Percentiles rank a stretch among this genome's conserved stretches.
Evolutionary conservation across 2,329 filamentous ascomycete genomes (phyloP).

Genomic region (Trichoderma sp.): DNA sequence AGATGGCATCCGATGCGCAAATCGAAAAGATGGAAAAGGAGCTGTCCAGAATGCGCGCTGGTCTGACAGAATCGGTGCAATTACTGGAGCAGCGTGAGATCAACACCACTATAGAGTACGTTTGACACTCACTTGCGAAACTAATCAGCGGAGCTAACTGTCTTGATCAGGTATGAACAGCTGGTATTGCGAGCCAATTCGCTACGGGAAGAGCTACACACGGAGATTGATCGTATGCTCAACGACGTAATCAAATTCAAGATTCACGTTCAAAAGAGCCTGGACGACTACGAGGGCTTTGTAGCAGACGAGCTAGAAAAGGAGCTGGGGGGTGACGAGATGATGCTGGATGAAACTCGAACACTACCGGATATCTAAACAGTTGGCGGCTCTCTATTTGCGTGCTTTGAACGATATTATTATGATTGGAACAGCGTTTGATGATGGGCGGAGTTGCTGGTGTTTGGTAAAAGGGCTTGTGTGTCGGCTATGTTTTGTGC

Average conservation of each 20-base stretch:
- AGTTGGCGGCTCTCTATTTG: neutral
- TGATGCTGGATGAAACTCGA: conserved; percentile 56
- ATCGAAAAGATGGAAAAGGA: conserved; percentile 99
- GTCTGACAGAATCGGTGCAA: conserved; percentile 83
- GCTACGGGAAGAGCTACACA: conserved; percentile 95
- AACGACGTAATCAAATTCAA: conserved; percentile 99
- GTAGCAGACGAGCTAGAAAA: conserved; percentile 91
- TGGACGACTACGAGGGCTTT: conserved; percentile 94
- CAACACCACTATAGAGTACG: conserved; percentile 92
- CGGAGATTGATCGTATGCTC: conserved; percentile 91
- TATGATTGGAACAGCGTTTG: conserved; percentile 11
- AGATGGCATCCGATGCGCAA: conserved; percentile 85
- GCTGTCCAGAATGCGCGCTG: conserved; percentile 86
- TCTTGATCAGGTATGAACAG: conserved; percentile 76
- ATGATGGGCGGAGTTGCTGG: conserved; percentile 38
- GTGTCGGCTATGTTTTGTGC: conserved; percentile 15
- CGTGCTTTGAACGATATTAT: conserved; percentile 9
- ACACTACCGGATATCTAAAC: conserved; percentile 42
- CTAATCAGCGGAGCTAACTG: neutral
- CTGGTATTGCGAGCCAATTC: conserved; percentile 81
- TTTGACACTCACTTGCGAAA: conserved; percentile 30
- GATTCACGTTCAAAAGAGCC: conserved; percentile 87
- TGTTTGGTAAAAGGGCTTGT: conserved; percentile 14
- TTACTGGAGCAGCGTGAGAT: conserved; percentile 94
- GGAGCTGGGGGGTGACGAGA: conserved; percentile 70